These are phyloP conservation scores for Nakazawaea wickerhamii DNA, from an alignment of 805 yeast species.

Conservation along the genomic window DNA sequence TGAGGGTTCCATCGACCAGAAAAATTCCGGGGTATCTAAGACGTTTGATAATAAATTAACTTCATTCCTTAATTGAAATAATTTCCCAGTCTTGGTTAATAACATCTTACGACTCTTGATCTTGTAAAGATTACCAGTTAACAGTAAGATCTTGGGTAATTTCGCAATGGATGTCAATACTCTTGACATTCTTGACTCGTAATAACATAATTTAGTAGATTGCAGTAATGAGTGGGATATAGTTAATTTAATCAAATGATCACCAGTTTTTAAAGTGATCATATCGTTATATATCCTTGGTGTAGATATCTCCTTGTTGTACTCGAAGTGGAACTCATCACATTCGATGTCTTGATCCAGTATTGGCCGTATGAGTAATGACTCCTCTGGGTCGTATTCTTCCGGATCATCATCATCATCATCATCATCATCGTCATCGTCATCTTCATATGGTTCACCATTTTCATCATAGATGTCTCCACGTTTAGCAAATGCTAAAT, in stretches of 20 bases:
- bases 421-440: constrained; percentile 9
- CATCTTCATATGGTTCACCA: constrained; percentile 29
- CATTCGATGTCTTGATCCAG: constrained; percentile 89
- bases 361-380: constrained; percentile 63
- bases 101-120: constrained; percentile 72
- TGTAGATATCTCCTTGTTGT: constrained; percentile 39
- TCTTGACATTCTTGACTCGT: constrained; percentile 87
- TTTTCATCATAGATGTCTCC: constrained; percentile 37
- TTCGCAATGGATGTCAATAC: constrained; percentile 80
- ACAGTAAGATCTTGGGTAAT: constrained; percentile 82
- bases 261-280: constrained; percentile 86
- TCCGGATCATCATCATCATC: constrained; percentile 10
- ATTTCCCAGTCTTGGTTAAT: constrained; percentile 80
- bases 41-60: constrained; percentile 88
- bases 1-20: constrained; percentile 95
- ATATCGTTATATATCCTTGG: constrained; percentile 87
- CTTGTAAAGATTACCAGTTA: constrained; percentile 79
- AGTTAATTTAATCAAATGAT: constrained; percentile 86
- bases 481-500: constrained; percentile 63
- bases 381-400: constrained; percentile 16
- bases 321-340: constrained; percentile 78
- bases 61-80: constrained; percentile 87
- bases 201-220: constrained; percentile 83
- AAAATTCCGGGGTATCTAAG: constrained; percentile 91
- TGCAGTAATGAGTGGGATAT: constrained; percentile 97